Evolutionary conservation across 148 eudicot genomes (phyloP).

Genomic region (Heliamphora exappendiculata): DNA sequence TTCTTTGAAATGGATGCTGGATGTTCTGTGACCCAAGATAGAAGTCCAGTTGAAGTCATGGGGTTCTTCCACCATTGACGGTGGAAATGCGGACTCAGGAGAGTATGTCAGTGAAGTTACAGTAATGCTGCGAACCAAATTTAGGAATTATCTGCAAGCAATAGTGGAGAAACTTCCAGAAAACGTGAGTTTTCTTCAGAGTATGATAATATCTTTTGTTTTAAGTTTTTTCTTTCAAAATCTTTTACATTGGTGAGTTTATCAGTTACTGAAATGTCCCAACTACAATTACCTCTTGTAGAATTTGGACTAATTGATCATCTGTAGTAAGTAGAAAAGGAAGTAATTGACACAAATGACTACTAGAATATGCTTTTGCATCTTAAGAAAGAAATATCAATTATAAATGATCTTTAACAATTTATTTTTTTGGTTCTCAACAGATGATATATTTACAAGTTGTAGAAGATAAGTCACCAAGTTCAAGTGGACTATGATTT

Average conservation of each 20-base stretch:
- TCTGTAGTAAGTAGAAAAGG: background rate
- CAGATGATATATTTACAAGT: background rate
- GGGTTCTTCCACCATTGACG: slow-evolving; percentile 44
- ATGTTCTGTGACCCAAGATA: slow-evolving; percentile 56
- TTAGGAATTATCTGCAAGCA: slow-evolving; percentile 61
- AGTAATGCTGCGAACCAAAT: slow-evolving; percentile 61
- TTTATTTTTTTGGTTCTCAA: background rate
- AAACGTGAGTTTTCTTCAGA: slow-evolving; percentile 40
- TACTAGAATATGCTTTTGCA: background rate
- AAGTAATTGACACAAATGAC: background rate
- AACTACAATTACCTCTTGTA: background rate
- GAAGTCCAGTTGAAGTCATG: slow-evolving; percentile 57
- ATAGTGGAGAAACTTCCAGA: slow-evolving; percentile 58
- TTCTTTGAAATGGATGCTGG: slow-evolving; percentile 78
- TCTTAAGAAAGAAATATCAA: background rate
- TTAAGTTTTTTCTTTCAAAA: background rate
- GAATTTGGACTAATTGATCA: background rate
- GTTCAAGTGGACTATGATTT: background rate
- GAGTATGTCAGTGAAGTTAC: slow-evolving; percentile 62
- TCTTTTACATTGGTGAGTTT: background rate
- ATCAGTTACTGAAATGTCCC: background rate
- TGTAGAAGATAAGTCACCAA: background rate
- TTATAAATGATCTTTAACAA: background rate
- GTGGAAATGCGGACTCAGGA: slow-evolving; percentile 45
- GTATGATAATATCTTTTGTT: background rate